Evolutionary conservation across 2,329 filamentous ascomycete genomes (phyloP), one percentile per base, ranked within the genome.

Genomic region (Cordyceps fumosorosea): DNA sequence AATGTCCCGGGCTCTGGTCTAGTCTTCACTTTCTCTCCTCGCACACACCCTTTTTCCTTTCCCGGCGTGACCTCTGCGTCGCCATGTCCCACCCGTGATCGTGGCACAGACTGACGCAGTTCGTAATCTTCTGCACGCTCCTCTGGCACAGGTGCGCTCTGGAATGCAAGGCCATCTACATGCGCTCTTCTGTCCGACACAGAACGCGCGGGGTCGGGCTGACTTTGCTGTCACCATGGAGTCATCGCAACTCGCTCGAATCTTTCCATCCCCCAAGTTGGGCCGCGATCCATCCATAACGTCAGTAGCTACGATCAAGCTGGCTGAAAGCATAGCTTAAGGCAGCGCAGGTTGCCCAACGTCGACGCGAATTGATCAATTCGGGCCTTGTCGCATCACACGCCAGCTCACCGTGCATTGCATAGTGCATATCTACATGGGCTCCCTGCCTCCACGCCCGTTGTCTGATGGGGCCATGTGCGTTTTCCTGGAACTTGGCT

Each of bases 341-440:
- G 24, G 14, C 53, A 7, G 37, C 7, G 22, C 37, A 37, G 18
- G 20, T 47, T 56, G 54, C 54, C 53, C 40, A 56, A 56, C 12
- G 18, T 6, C 16, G 20, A 12, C 32, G 32, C 18, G 4, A 10
- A 6, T 44, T 5, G 8, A 18, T 56, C 4, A 14, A 12, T 32
- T 45, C 24, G 20, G 54, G 54, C 40, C 6, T 45, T 16, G 24
- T 44, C 22, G 12, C 40, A 32, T 45, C 26, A 37, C 10, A 8
- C 24, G 54, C 54, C 40, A 45, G 40, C 54, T 32, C 54, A 45
- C 40, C 54, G 6, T 45, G 54, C 54, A 56, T 56, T 56, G 54
- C 54, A 56, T 56, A 11, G 12, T 53, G 51, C 51, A 56, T 20
- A 47, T 52, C 10, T 24, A 40, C 51, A 56, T 20, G 54, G 40